Evolutionary conservation across 768 basidiomycete genomes (phyloP), one percentile per base, ranked within the genome.

Genomic region (Dentipellis fragilis): DNA sequence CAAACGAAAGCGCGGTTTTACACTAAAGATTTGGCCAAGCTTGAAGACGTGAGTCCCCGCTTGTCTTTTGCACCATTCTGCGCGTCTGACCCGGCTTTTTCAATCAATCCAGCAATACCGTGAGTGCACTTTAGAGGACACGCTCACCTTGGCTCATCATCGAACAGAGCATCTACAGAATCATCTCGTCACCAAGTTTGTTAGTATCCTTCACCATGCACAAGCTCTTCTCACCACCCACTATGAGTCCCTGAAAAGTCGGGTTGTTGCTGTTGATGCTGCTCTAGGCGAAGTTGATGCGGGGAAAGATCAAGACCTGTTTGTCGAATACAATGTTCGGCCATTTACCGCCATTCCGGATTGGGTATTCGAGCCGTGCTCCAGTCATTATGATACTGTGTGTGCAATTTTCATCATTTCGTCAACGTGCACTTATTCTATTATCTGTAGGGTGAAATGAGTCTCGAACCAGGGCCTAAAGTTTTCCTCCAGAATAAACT

Each of bases 401-500:
- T 59, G 80, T 67, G 29, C 8, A 23, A 36, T 17, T 14, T 10
- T 49, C n/a, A 16, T 23, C 4, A 4, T 54, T 38, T 21, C 12
- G 34, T 37, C 17, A 38, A n/a, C 1, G 21, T 47, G 11, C 50
- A 46, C 56, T n/a, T 2, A 45, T n/a, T 17, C 10, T 14, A 29
- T 16, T 16, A 36, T 12, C 19, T 53, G 51, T 58, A 87, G 85
- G 73, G 70, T 40, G 79, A 75, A 6, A 78, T 90, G 68, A 83
- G 72, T 63, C 67, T 84, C 11, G 90, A 91, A 37, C 70, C 79
- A 19, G 79, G 77, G 8, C 83, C 90, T 0, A 91, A 88, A 67
- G 75, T 89, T 2, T 81, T 87, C 65, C 72, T 93, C 19, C 90
- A 93, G 71, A 93, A 93, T 66, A 87, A 84, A 59, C 75, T 91